Evolutionary conservation across 2,329 filamentous ascomycete species (phyloP).

Genomic region (Venturia effusa): DNA sequence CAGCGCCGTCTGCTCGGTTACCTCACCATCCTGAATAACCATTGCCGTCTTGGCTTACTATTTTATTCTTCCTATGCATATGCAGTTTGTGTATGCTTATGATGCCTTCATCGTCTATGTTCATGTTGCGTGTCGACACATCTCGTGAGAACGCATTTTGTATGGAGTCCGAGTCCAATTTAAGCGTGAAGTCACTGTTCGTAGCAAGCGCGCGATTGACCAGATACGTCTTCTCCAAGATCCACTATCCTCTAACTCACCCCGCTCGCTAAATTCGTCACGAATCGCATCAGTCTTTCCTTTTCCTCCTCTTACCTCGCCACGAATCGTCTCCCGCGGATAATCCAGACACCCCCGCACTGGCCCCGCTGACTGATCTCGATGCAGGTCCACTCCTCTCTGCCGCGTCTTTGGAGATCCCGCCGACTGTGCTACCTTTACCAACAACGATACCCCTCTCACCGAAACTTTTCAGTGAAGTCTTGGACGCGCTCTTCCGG

Average conservation of each 20-base stretch:
- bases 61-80: too few species aligned
- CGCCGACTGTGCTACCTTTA: background rate
- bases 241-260: background rate
- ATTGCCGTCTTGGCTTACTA: too few species aligned
- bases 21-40: too few species aligned
- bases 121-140: background rate
- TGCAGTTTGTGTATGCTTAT: too few species aligned
- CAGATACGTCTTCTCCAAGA: background rate
- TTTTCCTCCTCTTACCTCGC: background rate
- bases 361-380: background rate
- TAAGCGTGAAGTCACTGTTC: background rate
- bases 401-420: slow-evolving; percentile 1
- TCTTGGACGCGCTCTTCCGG: background rate
- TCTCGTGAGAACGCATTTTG: background rate
- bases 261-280: too few species aligned
- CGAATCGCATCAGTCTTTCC: background rate
- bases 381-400: background rate
- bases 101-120: too few species aligned
- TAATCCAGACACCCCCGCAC: background rate
- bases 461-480: background rate
- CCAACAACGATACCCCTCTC: slow-evolving; percentile 7
- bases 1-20: too few species aligned
- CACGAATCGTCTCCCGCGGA: background rate
- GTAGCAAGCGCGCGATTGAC: background rate
- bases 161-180: background rate